Evolutionary conservation across 176 grass and related monocot species (phyloP).

Genomic region (Guadua angustifolia): DNA sequence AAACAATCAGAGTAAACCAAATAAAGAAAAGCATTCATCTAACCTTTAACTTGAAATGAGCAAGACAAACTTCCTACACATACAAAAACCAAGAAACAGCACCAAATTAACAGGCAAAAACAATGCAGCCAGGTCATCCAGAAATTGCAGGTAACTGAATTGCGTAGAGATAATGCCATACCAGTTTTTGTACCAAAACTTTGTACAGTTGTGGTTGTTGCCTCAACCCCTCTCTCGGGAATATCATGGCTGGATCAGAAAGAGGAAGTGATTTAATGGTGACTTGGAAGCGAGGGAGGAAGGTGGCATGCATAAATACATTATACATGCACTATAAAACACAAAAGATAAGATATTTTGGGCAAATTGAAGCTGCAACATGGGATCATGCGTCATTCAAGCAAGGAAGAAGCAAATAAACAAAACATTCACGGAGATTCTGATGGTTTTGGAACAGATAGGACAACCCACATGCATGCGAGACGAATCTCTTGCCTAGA

Average conservation of each 20-base stretch:
- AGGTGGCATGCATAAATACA: constrained; percentile 21
- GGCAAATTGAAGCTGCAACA: constrained; percentile 31
- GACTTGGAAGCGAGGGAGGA: constrained; percentile 35
- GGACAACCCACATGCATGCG: constrained; percentile 66
- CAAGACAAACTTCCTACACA: constrained; percentile 1
- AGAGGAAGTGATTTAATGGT: constrained; percentile 33
- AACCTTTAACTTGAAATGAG: constrained; percentile 35
- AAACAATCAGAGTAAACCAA: constrained; percentile 19
- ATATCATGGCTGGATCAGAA: constrained; percentile 37
- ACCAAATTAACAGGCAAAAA: constrained; percentile 23
- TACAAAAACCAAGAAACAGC: neutral
- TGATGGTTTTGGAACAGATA: constrained; percentile 51
- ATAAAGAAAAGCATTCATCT: constrained; percentile 5
- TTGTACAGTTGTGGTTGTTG: constrained; percentile 23
- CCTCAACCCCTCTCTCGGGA: constrained; percentile 38
- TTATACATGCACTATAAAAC: constrained; percentile 23
- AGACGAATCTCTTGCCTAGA: constrained; percentile 45
- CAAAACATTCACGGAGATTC: constrained; percentile 44
- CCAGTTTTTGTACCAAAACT: constrained; percentile 5
- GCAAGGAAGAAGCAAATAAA: constrained; percentile 51
- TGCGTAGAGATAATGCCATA: constrained; percentile 4
- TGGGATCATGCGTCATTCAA: constrained; percentile 44
- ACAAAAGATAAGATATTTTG: constrained; percentile 28
- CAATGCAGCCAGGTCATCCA: neutral
- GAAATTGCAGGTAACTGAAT: constrained; percentile 34